Evolutionary conservation across 208 protist genomes (phyloP), one percentile per base, ranked within the genome.

Genomic region (Tetramitus jugosus): DNA sequence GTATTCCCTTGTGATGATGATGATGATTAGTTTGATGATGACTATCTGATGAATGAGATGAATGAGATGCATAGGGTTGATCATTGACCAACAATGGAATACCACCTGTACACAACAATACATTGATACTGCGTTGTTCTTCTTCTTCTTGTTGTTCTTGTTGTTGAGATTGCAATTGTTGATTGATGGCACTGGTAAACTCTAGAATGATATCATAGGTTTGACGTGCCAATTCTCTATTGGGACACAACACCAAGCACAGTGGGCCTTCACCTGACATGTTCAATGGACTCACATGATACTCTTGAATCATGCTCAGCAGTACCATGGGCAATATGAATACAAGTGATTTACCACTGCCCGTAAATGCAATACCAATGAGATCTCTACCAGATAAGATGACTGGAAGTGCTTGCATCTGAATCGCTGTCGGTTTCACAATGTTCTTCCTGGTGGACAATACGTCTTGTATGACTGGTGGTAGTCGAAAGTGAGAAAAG

Each of bases 281-380:
- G 1, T 76, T 71, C 17, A 94, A 76, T 2, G 88, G 80, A n/a
- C n/a, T n/a, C 77, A 94, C 39, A 49, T 80, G 77, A 26, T 78
- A 80, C 79, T 95, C 91, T 78, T 90, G 81, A 40, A 94, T 87
- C 26, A 95, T 46, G 3, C 76, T 39, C 53, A 76, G 53, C 37
- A 80, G 31, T 2, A 89, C 13, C 1, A 96, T 95, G 14, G 94
- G 96, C 17, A 98, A 81, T n/a, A 93, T 91, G 85, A 98, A 98
- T 8, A 95, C 93, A 6, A 95, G 87, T 7, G 95, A 98, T 80
- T 97, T 97, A 29, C 96, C 96, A 65, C 86, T 93, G 71, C 96
- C 96, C n/a, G 94, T 97, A 56, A 92, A 88, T 14, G 95, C 92
- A 43, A 92, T 80, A 37, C 89, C 95, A 49, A 99, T 82, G 42